Conservation (phyloP, 768 basidiomycete genomes). For the Amanita pallidorosea region DNA sequence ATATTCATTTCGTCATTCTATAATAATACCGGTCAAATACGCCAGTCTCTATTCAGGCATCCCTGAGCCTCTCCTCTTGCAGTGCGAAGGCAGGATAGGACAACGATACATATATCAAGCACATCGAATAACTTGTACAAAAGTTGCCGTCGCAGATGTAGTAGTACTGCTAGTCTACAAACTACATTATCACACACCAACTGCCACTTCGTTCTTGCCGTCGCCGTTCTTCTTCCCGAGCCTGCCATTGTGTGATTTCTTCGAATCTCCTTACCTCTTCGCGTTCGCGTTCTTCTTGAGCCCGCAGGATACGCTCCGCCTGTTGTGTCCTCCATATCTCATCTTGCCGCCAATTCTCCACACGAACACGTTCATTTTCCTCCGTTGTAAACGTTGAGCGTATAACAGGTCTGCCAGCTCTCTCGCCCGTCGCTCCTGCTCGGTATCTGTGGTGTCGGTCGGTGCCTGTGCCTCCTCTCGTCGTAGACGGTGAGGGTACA, state of each 20-base stretch:
- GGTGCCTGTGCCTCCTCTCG: too few species aligned
- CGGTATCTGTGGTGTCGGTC: neutral
- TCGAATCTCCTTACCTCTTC: neutral
- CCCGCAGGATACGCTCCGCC: neutral
- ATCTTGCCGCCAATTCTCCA: too few species aligned
- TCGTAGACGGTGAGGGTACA: too few species aligned
- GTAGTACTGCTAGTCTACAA: too few species aligned
- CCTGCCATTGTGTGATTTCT: neutral
- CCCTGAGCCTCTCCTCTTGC: too few species aligned
- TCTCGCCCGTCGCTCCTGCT: neutral
- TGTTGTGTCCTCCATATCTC: neutral
- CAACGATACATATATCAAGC: too few species aligned
- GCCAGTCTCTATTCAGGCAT: too few species aligned
- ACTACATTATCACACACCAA: slow-evolving; percentile 3
- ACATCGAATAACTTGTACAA: too few species aligned
- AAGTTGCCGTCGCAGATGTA: too few species aligned
- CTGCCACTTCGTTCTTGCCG: neutral
- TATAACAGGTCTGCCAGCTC: neutral
- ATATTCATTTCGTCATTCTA: too few species aligned
- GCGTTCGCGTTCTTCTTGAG: neutral
- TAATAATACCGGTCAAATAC: too few species aligned
- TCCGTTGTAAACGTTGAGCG: slow-evolving; percentile 1
- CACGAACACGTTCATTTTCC: neutral
- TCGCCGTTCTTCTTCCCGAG: neutral
- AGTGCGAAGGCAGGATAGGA: too few species aligned